Evolutionary conservation across 2,329 filamentous ascomycete genomes (phyloP), one percentile per base, ranked within the genome.

Genomic region (Fusarium udum): DNA sequence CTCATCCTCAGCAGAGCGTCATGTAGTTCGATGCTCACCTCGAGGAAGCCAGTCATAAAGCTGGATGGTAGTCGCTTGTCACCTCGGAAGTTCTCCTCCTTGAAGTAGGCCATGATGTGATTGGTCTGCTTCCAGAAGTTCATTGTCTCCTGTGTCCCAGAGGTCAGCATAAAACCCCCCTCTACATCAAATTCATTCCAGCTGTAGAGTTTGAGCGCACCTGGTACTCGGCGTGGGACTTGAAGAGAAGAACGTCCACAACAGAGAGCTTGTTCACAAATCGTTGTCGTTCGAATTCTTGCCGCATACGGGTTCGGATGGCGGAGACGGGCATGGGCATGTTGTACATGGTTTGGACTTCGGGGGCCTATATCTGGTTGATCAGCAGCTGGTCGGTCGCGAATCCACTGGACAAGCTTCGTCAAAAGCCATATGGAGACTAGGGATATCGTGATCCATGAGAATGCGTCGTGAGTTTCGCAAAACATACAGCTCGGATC

Each of bases 51-150:
- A 78, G 91, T 89, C 86, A 99, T 97, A 86, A 99, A 99, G 86
- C 90, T 96, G 79, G 90, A 90, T 43, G 95, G 95, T 84, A 98
- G 85, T 82, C 90, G 91, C 78, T 94, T 82, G 87, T 92, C 83
- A 90, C 94, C 87, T 91, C 94, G 85, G 81, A 90, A 89, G 83
- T 88, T 89, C 83, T 98, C 95, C 78, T 91, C 89, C 81, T 95
- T 91, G 89, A 98, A 99, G 85, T 97, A 99, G 79, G 96, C 95
- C 89, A 99, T 94, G 77, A 99, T 89, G 83, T 99, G 96, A 73
- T 93, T 93, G 71, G 95, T 88, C 85, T 99, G 96, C 85, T 98
- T 97, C 96, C 96, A 99, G 88, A 93, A 99, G 87, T 99, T 99
- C 88, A 99, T 91, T 61, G 93, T 99, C 88, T 99, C 96, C 95